phyloP scores from a whole-genome alignment of 1,139 yeast genomes.

The Pichia sp. region DNA sequence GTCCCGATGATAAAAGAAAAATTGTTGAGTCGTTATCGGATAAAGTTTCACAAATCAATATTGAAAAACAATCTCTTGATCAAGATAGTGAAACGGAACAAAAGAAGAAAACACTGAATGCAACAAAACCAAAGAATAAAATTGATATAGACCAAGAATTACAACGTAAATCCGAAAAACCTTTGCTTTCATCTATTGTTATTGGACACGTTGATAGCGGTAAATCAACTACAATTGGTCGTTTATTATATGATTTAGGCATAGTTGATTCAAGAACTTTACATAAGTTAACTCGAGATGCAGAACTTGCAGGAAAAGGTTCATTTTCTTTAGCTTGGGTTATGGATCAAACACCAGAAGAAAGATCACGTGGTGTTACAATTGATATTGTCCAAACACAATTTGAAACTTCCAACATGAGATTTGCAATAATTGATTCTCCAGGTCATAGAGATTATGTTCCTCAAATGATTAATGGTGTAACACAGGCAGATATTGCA shows the following conservation, averaged over 20 bases:
- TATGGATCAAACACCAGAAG: conserved; percentile 92
- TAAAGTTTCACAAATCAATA: conserved; percentile 23
- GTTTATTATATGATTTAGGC: conserved; percentile 74
- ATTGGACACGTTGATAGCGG: conserved; percentile 99
- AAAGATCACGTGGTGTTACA: conserved; percentile 86
- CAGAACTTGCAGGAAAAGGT: conserved; percentile 78
- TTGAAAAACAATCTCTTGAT: conserved; percentile 13
- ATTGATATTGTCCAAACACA: conserved; percentile 81
- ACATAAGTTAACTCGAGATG: conserved; percentile 71
- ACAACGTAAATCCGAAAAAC: conserved; percentile 40
- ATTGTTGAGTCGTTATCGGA: conserved; percentile 32
- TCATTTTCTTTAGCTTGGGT: conserved; percentile 98
- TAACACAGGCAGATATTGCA: conserved; percentile 79
- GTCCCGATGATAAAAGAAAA: conserved; percentile 77
- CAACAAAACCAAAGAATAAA: conserved; percentile 39
- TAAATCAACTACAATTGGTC: conserved; percentile 90
- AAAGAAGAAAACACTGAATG: conserved; percentile 26
- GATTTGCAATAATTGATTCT: conserved; percentile 89
- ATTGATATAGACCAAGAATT: conserved; percentile 39
- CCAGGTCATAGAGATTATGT: conserved; percentile 98
- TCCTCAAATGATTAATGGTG: conserved; percentile 98
- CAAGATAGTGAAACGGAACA: no score
- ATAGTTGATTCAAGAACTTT: conserved; percentile 74
- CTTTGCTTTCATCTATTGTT: conserved; percentile 73
- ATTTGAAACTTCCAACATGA: conserved; percentile 60